A percentile compares a stretch with the other conserved stretches of the same genome.
These are phyloP conservation scores for Ophiostoma sp. DNA, from an alignment of 2,329 filamentous ascomycete genomes.

Conservation along the genomic window DNA sequence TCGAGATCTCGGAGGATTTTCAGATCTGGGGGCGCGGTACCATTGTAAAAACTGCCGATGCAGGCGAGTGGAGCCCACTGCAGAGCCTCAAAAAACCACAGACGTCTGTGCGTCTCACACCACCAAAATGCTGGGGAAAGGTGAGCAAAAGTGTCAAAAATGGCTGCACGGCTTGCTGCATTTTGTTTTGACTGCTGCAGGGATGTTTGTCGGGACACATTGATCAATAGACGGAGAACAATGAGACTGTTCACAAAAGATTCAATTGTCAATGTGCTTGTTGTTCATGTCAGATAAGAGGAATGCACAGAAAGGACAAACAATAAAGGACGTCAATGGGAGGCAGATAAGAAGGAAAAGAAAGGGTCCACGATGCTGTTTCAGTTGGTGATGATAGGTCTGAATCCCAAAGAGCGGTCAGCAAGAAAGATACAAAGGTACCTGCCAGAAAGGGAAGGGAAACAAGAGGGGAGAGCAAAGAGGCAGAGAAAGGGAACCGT, in stretches of 20 bases:
- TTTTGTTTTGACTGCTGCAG: not conserved
- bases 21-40: not conserved
- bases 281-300: not conserved
- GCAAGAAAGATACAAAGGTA: not conserved
- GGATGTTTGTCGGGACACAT: not conserved
- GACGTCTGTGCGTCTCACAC: not conserved
- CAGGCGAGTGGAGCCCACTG: not conserved
- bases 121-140: not conserved
- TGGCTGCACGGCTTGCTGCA: not conserved
- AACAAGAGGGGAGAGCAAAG: not conserved
- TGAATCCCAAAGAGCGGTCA: not conserved
- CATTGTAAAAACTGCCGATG: not conserved
- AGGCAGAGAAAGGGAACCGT: not conserved
- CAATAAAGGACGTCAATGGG: not conserved
- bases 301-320: not conserved
- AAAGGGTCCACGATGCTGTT: not conserved
- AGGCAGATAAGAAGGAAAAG: not conserved
- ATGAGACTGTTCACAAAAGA: not conserved
- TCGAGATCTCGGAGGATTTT: not conserved
- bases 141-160: not conserved
- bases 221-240: not conserved
- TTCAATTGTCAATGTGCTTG: not conserved
- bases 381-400: not conserved
- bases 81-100: not conserved
- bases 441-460: not conserved